These are phyloP conservation scores for Posidonia oceanica DNA, from an alignment of 116 monocot genomes.

Conservation along the genomic window DNA sequence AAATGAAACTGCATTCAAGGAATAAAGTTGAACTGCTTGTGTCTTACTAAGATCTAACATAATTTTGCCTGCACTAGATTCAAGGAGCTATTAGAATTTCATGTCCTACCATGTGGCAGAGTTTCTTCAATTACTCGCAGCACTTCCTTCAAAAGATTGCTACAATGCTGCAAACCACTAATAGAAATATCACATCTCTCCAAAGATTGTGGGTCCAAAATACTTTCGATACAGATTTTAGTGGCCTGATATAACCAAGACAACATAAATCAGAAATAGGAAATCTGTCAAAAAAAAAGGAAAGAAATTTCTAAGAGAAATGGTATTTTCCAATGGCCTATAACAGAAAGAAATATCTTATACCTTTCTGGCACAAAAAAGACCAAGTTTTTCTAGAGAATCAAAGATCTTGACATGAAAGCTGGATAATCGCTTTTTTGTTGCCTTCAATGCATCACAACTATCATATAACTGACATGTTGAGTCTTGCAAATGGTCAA, in stretches of 20 bases:
- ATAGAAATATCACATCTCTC: conserved; percentile 17
- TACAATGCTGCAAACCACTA: conserved; percentile 14
- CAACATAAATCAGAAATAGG: neutral
- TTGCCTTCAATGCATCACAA: conserved; percentile 28
- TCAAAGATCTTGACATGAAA: conserved; percentile 42
- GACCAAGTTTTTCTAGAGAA: conserved; percentile 78
- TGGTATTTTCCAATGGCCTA: neutral
- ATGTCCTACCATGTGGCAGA: conserved; percentile 38
- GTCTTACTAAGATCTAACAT: too few relatives aligned
- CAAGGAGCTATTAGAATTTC: neutral
- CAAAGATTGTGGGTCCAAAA: conserved; percentile 6
- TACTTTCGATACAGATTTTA: conserved; percentile 48
- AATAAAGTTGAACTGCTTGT: too few relatives aligned
- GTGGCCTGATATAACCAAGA: conserved; percentile 34
- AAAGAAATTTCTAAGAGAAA: neutral
- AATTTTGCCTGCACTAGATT: too few relatives aligned
- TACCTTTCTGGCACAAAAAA: conserved; percentile 76
- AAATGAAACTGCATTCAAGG: too few relatives aligned
- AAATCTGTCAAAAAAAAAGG: neutral
- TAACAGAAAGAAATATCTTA: neutral
- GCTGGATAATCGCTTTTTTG: conserved; percentile 30
- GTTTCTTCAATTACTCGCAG: conserved; percentile 33
- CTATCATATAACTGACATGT: conserved; percentile 25
- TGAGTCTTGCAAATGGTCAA: conserved; percentile 25
- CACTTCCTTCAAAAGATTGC: conserved; percentile 37